Evolutionary conservation across 495 filamentous ascomycete genomes (phyloP), one percentile per base, ranked within the genome.

Genomic region (Stereocaulon alpinum): DNA sequence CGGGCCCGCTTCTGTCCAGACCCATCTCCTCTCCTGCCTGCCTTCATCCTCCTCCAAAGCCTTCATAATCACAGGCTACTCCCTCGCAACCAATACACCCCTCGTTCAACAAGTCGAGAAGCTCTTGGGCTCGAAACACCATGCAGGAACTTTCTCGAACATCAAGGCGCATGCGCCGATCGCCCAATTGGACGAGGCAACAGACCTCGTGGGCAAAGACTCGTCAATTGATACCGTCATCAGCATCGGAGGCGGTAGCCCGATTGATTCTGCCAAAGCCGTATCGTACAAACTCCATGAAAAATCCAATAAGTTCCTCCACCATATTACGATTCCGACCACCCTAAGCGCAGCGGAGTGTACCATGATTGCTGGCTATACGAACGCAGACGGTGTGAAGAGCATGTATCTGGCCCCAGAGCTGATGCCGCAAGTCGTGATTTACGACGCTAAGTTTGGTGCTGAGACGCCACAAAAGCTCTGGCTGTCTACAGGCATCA

Each of bases 1-100:
- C 59, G 77, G 77, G 45, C 59, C 72, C 2, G 54, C 63, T n/a
- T 73, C 64, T 41, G 77, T 80, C 2, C 30, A 65, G 49, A 76
- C 69, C 11, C 65, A 80, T 54, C 69, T 80, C 17, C 40, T 72
- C 43, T 61, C 66, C 18, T 61, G 44, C 49, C 69, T 78, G 14
- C 74, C 74, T 1, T 64, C 61, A 15, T 43, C 47, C 4, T 56
- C 50, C 12, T 77, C 74, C 51, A 77, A 76, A 67, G 77, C 74
- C 12, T 80, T 78, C 65, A 75, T 80, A 61, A 71, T 79, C 47
- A 80, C 77, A 20, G 75, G 76, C 41, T 63, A 58, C 20, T 78
- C 77, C 1, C 69, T 80, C 15, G 73, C 73, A 12, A 65, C 47
- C 30, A 79, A 76, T 61, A 79, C 77, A 6, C 55, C 67, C 0